Conservation (phyloP, 768 basidiomycete genomes). For the Rhodocollybia butyracea region DNA sequence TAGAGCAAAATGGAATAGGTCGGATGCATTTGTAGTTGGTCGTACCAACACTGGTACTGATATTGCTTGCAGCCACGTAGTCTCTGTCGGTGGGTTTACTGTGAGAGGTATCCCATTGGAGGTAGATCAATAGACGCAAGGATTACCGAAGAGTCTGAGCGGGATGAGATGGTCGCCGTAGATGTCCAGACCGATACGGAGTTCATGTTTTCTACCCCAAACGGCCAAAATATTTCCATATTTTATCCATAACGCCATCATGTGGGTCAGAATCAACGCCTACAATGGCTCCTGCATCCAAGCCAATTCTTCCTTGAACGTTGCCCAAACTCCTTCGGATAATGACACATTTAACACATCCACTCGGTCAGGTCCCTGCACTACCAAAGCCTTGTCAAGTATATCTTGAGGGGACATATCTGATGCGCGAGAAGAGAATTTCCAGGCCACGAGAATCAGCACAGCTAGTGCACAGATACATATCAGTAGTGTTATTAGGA, state of each 20-base stretch:
- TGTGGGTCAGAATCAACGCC: slow-evolving; percentile 47
- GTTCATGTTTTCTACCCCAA: slow-evolving; percentile 61
- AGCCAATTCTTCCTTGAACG: slow-evolving; percentile 53
- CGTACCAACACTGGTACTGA: slow-evolving; percentile 47
- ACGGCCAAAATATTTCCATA: slow-evolving; percentile 68
- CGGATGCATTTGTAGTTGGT: slow-evolving; percentile 50
- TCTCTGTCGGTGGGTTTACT: slow-evolving; percentile 46
- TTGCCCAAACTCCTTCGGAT: slow-evolving; percentile 54
- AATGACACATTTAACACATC: slow-evolving; percentile 60
- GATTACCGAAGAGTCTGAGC: slow-evolving; percentile 31
- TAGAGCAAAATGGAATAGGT: slow-evolving; percentile 47
- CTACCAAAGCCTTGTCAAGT: slow-evolving; percentile 48
- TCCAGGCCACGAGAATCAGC: slow-evolving; percentile 55
- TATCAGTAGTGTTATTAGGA: slow-evolving; percentile 51
- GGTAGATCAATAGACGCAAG: slow-evolving; percentile 47
- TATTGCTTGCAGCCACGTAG: slow-evolving; percentile 56
- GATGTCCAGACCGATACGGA: slow-evolving; percentile 54
- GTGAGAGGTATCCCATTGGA: slow-evolving; percentile 55
- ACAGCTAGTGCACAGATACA: slow-evolving; percentile 40
- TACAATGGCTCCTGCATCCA: slow-evolving; percentile 64
- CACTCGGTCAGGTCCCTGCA: slow-evolving; percentile 59
- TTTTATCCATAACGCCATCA: slow-evolving; percentile 39
- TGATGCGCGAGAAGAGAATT: slow-evolving; percentile 58
- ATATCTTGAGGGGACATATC: slow-evolving; percentile 55
- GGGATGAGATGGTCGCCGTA: slow-evolving; percentile 46